Evolutionary conservation across 306 rosid species (phyloP), one percentile per base, ranked within the genome.

Genomic region (Citrullus mucosospermus): DNA sequence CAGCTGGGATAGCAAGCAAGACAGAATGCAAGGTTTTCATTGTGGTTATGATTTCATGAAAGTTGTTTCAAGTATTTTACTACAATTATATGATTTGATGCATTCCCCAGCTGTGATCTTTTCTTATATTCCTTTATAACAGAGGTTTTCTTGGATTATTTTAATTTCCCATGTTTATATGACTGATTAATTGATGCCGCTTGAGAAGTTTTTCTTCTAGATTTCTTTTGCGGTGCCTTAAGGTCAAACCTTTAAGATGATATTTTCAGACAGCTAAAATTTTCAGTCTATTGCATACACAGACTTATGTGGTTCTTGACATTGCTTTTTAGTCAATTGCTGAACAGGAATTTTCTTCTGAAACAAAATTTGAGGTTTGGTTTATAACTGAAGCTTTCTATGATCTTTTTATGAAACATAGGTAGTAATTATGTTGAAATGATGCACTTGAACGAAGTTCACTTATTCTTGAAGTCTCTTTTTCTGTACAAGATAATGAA

Each of bases 21-120:
- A 81, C 87, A 48, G 97, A 92, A 82, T 96, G 99, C 99, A 96
- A 96, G 99, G 99, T 96, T 78, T 70, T 78, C 73, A 46, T 78
- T 77, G 38, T 79, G 76, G 53, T 79, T 66, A 79, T 79, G 58
- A 59, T 83, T 77, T 79, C 53, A 32, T 30, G 73, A 22, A 53
- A 79, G 80, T 28, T 61, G 41, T 76, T 78, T 79, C 62, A 68
- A 77, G 78, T 50, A 28, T 72, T 72, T 72, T 72, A 14, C 58
- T 62, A 43, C 50, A 56, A 51, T 60, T 66, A 10, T 56, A 46
- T 76, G 50, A 50, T 58, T 53, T n/a, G 16, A 59, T 66, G 39
- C 65, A 65, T 20, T 34, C 54, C 51, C 48, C 75, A 18, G 78
- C 25, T 72, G 6, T 25, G 11, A 71, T 15, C 2, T 72, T 25